Conservation (phyloP, 2,329 filamentous ascomycete species). For the Exophiala phaeomuriformis region DNA sequence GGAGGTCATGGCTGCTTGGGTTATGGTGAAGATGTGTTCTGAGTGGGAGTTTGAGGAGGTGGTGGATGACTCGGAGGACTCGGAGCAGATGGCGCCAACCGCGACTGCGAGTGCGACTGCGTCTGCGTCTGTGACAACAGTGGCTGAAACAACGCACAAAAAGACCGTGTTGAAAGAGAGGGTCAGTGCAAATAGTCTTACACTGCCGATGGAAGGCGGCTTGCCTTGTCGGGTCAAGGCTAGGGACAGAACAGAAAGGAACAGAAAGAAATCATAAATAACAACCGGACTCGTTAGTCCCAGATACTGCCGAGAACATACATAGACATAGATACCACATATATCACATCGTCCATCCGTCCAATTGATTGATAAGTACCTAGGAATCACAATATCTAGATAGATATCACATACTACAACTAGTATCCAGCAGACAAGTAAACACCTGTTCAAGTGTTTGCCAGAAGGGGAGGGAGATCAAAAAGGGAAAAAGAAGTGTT, state of each 20-base stretch:
- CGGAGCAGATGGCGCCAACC: conserved; percentile 26
- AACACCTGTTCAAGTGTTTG: no score
- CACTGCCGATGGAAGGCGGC: conserved; percentile 57
- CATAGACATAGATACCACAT: no score
- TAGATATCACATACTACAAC: no score
- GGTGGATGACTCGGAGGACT: neutral
- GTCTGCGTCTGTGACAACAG: no score
- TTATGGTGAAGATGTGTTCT: conserved; percentile 45
- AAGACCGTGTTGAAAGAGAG: conserved; percentile 34
- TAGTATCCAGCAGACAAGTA: no score
- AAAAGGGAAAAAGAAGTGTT: no score
- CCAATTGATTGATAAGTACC: no score
- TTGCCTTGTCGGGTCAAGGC: conserved; percentile 37
- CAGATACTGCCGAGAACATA: no score
- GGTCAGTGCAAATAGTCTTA: conserved; percentile 54
- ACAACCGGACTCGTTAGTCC: neutral
- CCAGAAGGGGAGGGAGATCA: no score
- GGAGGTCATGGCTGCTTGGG: conserved; percentile 52
- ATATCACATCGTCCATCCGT: no score
- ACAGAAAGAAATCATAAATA: neutral
- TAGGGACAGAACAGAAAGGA: neutral
- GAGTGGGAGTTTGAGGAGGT: conserved; percentile 45
- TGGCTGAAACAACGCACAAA: neutral
- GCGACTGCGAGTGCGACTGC: conserved; percentile 28
- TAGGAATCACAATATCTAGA: no score